phyloP scores from a whole-genome alignment of 768 basidiomycete species.

The Leucosporidium yakuticum region DNA sequence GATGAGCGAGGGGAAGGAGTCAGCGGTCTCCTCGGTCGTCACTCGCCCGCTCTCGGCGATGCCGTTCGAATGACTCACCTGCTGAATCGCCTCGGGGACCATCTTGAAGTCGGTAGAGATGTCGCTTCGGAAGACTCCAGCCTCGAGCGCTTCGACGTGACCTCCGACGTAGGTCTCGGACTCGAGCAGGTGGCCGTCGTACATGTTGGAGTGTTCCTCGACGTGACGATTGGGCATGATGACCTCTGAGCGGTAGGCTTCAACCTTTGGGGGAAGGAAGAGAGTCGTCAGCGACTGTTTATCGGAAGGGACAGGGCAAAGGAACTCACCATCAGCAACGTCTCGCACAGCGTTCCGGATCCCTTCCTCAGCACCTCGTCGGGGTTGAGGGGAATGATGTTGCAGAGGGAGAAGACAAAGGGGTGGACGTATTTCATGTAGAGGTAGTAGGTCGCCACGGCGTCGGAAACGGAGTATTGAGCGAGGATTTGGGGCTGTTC shows the following conservation, averaged over 20 bases:
- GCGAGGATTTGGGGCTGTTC: conserved; percentile 92
- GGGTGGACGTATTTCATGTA: conserved; percentile 99
- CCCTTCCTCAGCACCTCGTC: conserved; percentile 96
- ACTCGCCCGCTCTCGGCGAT: no score
- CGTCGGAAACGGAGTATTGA: conserved; percentile 98
- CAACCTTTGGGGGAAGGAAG: conserved; percentile 58
- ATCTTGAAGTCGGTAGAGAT: conserved; percentile 94
- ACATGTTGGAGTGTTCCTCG: conserved; percentile 83
- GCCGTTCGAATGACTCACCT: conserved; percentile 41
- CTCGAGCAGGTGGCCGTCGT: conserved; percentile 90
- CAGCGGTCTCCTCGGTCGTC: no score
- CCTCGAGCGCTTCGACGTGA: conserved; percentile 96
- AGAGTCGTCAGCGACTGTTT: background rate
- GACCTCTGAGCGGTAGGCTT: conserved; percentile 82
- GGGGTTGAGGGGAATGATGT: conserved; percentile 93
- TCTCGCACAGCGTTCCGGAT: conserved; percentile 93
- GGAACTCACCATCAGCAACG: conserved; percentile 79
- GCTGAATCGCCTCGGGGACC: conserved; percentile 73
- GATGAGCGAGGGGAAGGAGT: background rate
- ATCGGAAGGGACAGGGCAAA: background rate
- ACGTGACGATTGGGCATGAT: conserved; percentile 99
- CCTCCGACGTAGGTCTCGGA: conserved; percentile 99
- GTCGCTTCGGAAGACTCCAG: conserved; percentile 95
- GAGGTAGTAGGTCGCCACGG: conserved; percentile 98
- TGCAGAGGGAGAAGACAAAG: conserved; percentile 97